A percentile compares a stretch with the other conserved stretches of the same genome.
Evolutionary conservation across 2,329 filamentous ascomycete genomes (phyloP).

Genomic region (Diaporthe helianthi): DNA sequence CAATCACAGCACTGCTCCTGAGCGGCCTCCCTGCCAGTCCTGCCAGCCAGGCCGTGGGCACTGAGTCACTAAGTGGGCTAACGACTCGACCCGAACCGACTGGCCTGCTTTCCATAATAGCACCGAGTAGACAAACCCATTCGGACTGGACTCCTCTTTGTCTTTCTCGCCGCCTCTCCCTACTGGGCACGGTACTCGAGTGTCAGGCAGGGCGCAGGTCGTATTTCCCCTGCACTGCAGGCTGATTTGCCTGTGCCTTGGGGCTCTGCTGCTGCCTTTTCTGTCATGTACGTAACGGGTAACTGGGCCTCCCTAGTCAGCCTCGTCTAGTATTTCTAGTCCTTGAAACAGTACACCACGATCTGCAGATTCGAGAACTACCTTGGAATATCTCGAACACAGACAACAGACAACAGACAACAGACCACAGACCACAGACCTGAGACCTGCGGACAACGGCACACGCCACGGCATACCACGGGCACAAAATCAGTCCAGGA

Average conservation of each 20-base stretch:
- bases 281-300: background rate
- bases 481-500: slow-evolving; percentile 18
- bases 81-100: background rate
- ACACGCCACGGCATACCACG: slow-evolving; percentile 14
- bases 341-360: background rate
- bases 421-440: background rate
- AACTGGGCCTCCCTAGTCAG: background rate
- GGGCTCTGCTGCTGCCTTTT: slow-evolving; percentile 13
- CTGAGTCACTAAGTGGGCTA: background rate
- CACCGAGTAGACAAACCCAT: background rate
- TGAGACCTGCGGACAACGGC: background rate
- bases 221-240: slow-evolving; percentile 14
- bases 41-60: background rate
- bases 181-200: background rate
- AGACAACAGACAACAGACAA: background rate
- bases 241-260: slow-evolving; percentile 22
- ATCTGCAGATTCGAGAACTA: background rate
- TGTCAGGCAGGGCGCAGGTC: slow-evolving; percentile 16
- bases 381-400: background rate
- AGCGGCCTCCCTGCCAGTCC: slow-evolving; percentile 13
- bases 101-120: background rate
- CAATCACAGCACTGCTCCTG: slow-evolving; percentile 14
- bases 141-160: background rate
- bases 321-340: slow-evolving; percentile 14
- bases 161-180: background rate